A percentile compares a stretch with the other conserved stretches of the same genome.
Conservation (phyloP, 805 yeast species). For the Cyberlindnera japonica region DNA sequence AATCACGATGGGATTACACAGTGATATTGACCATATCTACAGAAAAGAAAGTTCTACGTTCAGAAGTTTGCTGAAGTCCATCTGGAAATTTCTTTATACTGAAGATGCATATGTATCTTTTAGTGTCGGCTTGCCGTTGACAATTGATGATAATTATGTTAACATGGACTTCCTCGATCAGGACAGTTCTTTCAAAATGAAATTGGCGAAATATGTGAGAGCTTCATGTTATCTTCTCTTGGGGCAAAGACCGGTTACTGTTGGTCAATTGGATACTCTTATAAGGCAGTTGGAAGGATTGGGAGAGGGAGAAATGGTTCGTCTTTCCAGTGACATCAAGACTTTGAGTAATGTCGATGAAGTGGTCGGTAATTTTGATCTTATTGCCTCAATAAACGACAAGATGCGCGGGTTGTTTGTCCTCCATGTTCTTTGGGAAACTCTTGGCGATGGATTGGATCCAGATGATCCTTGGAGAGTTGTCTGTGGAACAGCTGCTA, state of each 20-base stretch:
- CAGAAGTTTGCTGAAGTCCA: conserved; percentile 9
- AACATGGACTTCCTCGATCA: conserved; percentile 2
- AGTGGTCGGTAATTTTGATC: conserved; percentile 2
- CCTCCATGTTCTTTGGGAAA: conserved; percentile 21
- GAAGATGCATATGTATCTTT: conserved; percentile 20
- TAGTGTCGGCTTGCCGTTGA: conserved; percentile 22
- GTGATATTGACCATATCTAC: conserved; percentile 21
- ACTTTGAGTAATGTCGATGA: conserved; percentile 5
- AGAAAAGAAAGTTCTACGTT: conserved; percentile 3
- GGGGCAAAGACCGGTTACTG: conserved; percentile 6
- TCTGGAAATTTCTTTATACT: conserved; percentile 20
- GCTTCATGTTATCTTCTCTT: conserved; percentile 10
- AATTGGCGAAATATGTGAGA: conserved; percentile 13
- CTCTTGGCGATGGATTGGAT: conserved; percentile 14
- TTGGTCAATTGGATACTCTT: conserved; percentile 14
- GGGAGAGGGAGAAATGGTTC: conserved; percentile 9
- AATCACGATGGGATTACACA: conserved; percentile 23
- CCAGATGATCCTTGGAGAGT: conserved; percentile 11
- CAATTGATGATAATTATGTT: conserved; percentile 18
- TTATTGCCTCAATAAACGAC: conserved; percentile 4
- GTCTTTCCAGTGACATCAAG: conserved; percentile 14
- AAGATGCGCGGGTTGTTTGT: conserved; percentile 11
- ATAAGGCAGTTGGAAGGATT: conserved; percentile 18
- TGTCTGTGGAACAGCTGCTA: conserved; percentile 14
- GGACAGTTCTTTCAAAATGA: conserved; percentile 1